Percentiles rank a stretch among this genome's conserved stretches.
These are phyloP conservation scores for Grammothele lineata DNA, from an alignment of 768 basidiomycete species.

Conservation along the genomic window DNA sequence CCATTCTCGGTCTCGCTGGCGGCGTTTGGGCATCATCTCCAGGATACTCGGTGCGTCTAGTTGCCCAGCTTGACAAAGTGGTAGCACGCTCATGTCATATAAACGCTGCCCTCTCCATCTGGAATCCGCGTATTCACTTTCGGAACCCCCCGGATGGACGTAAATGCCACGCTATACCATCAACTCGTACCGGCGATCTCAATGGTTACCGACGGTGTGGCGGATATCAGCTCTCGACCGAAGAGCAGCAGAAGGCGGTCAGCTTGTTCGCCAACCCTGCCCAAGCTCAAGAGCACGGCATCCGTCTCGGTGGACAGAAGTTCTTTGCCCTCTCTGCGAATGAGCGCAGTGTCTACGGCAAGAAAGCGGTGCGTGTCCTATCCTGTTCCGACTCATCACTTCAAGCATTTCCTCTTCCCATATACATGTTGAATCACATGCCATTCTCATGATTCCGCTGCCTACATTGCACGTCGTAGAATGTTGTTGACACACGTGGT, in stretches of 20 bases:
- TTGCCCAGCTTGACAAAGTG: too few species aligned
- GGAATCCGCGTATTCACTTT: not conserved
- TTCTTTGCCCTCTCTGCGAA: constrained; percentile 60
- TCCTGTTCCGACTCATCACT: too few species aligned
- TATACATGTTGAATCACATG: too few species aligned
- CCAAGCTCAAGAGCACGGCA: constrained; percentile 47
- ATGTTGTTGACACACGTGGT: not conserved
- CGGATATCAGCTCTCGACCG: constrained; percentile 55
- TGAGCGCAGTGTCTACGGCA: constrained; percentile 60
- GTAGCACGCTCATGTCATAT: too few species aligned
- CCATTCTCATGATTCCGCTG: not conserved
- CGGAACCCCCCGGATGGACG: too few species aligned
- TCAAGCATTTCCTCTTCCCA: too few species aligned
- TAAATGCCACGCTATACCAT: too few species aligned
- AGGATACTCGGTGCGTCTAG: constrained; percentile 53
- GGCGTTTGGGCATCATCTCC: constrained; percentile 71
- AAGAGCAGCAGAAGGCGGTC: constrained; percentile 61
- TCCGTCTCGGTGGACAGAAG: constrained; percentile 66
- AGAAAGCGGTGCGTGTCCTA: constrained; percentile 62
- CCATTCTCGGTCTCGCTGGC: constrained; percentile 68
- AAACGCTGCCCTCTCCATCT: not conserved
- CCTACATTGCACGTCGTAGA: not conserved
- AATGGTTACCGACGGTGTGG: not conserved
- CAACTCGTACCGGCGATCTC: not conserved
- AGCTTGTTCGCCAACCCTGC: constrained; percentile 40